Conservation (phyloP, 345 rosid species). For the Populus tremula region DNA sequence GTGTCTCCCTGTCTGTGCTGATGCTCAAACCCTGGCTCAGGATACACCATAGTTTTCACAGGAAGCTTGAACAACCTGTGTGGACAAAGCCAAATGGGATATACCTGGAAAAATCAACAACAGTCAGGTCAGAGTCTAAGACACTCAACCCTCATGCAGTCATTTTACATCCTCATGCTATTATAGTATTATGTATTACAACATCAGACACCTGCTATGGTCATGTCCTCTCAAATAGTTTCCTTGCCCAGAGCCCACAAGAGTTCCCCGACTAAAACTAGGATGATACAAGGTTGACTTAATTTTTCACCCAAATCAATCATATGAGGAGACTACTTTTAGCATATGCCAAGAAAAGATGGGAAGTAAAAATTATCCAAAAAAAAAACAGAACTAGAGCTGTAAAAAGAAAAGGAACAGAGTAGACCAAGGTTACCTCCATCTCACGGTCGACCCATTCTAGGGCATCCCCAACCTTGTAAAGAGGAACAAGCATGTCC, state of each 20-base stretch:
- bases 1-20: constrained; percentile 89
- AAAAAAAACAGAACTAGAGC: not conserved
- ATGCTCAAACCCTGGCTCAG: constrained; percentile 91
- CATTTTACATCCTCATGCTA: not conserved
- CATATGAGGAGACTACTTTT: not conserved
- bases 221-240: too few relatives aligned
- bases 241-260: not conserved
- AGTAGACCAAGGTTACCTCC: constrained; percentile 58
- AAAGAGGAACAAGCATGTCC: constrained; percentile 97
- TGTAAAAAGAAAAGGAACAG: not conserved
- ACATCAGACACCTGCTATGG: too few relatives aligned
- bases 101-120: constrained; percentile 46
- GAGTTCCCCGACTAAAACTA: not conserved
- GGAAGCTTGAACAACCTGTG: constrained; percentile 88
- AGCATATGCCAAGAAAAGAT: too few relatives aligned
- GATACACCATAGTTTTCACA: constrained; percentile 80
- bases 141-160: not conserved
- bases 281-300: not conserved
- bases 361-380: not conserved
- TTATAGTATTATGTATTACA: too few relatives aligned
- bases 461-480: constrained; percentile 93
- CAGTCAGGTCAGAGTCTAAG: not conserved
- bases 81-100: constrained; percentile 97
- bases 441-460: constrained; percentile 92
- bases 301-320: not conserved